Evolutionary conservation across 2,329 filamentous ascomycete genomes (phyloP), one percentile per base, ranked within the genome.

Genomic region (Botryotinia narcissicola): DNA sequence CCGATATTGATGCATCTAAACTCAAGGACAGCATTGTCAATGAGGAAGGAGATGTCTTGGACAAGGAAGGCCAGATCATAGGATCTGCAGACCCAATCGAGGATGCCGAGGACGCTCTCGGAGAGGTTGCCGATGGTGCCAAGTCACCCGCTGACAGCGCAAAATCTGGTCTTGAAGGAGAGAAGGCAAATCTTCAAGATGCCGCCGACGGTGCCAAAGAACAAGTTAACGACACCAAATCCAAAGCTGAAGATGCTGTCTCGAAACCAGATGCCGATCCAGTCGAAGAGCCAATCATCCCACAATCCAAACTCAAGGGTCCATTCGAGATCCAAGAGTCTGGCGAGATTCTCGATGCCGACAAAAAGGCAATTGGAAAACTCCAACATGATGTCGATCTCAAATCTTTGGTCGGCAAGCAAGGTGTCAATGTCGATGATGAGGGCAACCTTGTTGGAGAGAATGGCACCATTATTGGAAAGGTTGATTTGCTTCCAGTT

Each of bases 391-490:
- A 37, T 37, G 63, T 60, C 40, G 71, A 73, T 44, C 42, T 63
- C 9, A 44, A 73, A 25, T 54, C 42, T 32, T 57, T 73, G 44
- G 66, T 66, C 57, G 71, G 71, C 3, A 70, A 70, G 37, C 37
- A 70, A 57, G 88, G 87, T 32, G 85, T 85, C 68, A 84, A 83
- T 69, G 87, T 90, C 75, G 89, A 90, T 82, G 84, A 84, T 20
- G 86, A 90, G 77, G 88, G 88, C 2, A 88, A 90, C 12, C 86
- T 90, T 1, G 83, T 87, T 22, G 87, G 89, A 76, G 85, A 87
- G 40, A 86, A 88, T 69, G 88, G 88, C 12, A 87, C 90, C 77
- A 75, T 89, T 70, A 85, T 93, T 74, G 92, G 87, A 75, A 92
- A 91, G 57, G 66, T 73, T 9, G 57, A 73, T 25, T 69, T 72